phyloP scores from a whole-genome alignment of 2,329 filamentous ascomycete species.

The Boeremia exigua region DNA sequence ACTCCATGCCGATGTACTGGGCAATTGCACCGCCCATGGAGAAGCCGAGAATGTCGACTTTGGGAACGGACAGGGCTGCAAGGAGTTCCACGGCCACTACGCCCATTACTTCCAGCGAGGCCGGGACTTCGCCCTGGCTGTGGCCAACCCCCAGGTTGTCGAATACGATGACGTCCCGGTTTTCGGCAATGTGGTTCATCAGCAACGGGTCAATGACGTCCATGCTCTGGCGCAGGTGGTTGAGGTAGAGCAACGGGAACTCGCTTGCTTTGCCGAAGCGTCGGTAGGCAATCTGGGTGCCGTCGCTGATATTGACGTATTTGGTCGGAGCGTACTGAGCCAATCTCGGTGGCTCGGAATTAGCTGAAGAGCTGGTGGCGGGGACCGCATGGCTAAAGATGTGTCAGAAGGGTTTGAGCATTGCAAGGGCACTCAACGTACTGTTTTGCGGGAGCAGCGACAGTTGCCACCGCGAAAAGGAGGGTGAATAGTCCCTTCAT shows the following conservation, averaged over 20 bases:
- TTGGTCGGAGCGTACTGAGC: neutral
- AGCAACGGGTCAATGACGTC: neutral
- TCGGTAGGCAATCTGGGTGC: neutral
- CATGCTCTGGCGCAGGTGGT: neutral
- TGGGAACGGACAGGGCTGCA: neutral
- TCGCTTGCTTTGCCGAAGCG: neutral
- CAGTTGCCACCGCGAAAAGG: no score
- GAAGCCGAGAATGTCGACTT: neutral
- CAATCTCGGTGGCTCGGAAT: no score
- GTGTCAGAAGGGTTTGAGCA: no score
- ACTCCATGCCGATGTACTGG: neutral
- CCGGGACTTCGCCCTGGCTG: neutral
- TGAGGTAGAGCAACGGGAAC: neutral
- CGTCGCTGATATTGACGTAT: neutral
- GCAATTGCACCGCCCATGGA: neutral
- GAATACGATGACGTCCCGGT: neutral
- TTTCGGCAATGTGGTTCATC: neutral
- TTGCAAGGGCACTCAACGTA: no score
- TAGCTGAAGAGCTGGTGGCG: no score
- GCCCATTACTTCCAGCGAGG: neutral
- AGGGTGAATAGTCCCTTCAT: no score
- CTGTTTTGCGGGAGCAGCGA: no score
- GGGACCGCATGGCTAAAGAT: no score
- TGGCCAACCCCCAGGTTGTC: neutral
- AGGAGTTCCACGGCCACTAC: neutral